Evolutionary conservation across 805 yeast genomes (phyloP), one percentile per base, ranked within the genome.

Genomic region (Sungouiozyma intestinalis): DNA sequence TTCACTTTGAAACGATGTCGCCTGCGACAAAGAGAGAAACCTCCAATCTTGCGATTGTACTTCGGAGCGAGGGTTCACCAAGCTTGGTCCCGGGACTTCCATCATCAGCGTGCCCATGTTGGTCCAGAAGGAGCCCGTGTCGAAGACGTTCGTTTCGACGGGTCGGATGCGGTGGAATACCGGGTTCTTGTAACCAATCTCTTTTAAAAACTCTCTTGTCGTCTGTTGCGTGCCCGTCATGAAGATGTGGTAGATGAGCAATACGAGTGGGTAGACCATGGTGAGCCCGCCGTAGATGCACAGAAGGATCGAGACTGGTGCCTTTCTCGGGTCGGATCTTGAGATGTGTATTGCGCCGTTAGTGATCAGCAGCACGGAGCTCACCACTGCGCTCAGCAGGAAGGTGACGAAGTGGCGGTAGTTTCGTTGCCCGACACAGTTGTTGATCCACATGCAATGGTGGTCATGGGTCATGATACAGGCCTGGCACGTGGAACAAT

Each of bases 381-480:
- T 42, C 0, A 71, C 3, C 1, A 60, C 52, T 1, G 63, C 53
- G 39, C 66, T 63, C 0, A 71, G 29, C 33, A 83, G 53, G 48
- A 78, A 82, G 2, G 52, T 50, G 33, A 79, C 43, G 52, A 82
- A 84, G 58, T 70, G 78, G 48, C 74, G 62, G 57, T 83, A 83
- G 53, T 83, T 85, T 42, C 84, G 61, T 46, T 75, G 74, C 1
- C 94, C 95, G 35, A 85, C 71, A 56, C 95, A 85, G 50, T 78
- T 83, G 52, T 81, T 79, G 39, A 85, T 55, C 76, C 83, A 77
- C 31, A 67, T 50, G 54, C 88, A 81, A 57, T 79, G 85, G 53
- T 79, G 85, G 54, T 83, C 94, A 54, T 77, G 81, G 44, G 67
- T 58, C 31, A 68, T 55, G 16, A 83, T 66, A 53, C 95, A 85